Percentiles rank a stretch among this genome's conserved stretches.
phyloP scores from a whole-genome alignment of 2,329 filamentous ascomycete species.

The Aspergillus sp. region DNA sequence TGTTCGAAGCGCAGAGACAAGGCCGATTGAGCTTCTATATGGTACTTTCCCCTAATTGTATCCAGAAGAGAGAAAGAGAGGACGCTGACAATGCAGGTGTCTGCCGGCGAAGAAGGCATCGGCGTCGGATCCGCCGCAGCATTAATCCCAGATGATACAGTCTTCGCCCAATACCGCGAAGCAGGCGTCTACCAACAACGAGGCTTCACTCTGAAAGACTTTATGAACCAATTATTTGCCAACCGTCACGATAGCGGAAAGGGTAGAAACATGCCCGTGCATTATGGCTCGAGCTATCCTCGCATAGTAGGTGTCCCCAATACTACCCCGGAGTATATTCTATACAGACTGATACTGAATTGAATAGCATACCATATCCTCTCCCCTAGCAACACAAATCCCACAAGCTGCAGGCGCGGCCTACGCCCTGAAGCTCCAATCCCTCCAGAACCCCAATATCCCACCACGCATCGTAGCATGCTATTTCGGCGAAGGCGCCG shows the following conservation, averaged over 20 bases:
- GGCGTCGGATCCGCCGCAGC: constrained; percentile 82
- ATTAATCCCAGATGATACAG: constrained; percentile 71
- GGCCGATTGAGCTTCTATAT: constrained; percentile 96
- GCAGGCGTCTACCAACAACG: constrained; percentile 84
- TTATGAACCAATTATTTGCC: constrained; percentile 92
- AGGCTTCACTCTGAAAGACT: constrained; percentile 76
- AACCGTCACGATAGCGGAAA: constrained; percentile 71
- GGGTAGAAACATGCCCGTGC: constrained; percentile 94
- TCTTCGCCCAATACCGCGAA: constrained; percentile 93
- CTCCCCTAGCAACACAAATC: constrained; percentile 77
- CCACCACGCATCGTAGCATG: constrained; percentile 65
- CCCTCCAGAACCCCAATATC: constrained; percentile 59
- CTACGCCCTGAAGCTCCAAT: constrained; percentile 78
- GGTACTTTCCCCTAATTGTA: constrained; percentile 42
- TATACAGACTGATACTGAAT: no score
- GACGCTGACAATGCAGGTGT: constrained; percentile 42
- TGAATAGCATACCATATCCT: constrained; percentile 69
- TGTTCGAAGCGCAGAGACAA: constrained; percentile 96
- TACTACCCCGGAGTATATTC: no score
- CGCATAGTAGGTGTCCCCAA: constrained; percentile 58
- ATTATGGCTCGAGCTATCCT: constrained; percentile 77
- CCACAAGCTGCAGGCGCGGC: constrained; percentile 81
- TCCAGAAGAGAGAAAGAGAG: constrained; percentile 7
- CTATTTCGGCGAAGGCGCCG: constrained; percentile 87
- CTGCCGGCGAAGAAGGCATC: constrained; percentile 88